phyloP scores from a whole-genome alignment of 306 rosid species.

The Trifolium repens region DNA sequence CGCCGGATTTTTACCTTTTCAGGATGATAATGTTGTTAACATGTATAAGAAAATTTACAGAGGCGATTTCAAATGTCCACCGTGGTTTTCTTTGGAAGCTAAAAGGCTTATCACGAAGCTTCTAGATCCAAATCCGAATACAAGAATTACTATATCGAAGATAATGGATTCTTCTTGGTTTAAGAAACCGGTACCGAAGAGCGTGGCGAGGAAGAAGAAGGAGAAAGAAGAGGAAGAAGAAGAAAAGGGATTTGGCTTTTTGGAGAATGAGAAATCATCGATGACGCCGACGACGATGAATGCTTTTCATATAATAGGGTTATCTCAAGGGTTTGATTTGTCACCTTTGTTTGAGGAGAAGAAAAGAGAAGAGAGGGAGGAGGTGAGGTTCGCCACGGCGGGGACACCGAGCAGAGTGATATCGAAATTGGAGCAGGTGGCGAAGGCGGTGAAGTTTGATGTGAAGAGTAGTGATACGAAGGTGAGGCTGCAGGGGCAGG shows the following conservation, averaged over 20 bases:
- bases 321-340: conserved; percentile 86
- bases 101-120: conserved; percentile 69
- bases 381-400: conserved; percentile 85
- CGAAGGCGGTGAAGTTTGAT: conserved; percentile 62
- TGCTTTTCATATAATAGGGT: conserved; percentile 78
- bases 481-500: conserved; percentile 75
- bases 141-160: conserved; percentile 59
- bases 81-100: conserved; percentile 85
- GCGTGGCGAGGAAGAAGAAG: conserved; percentile 30
- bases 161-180: conserved; percentile 79
- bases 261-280: conserved; percentile 31
- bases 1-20: conserved; percentile 89
- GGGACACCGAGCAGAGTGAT: conserved; percentile 86
- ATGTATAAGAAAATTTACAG: conserved; percentile 85
- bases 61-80: conserved; percentile 91
- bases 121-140: conserved; percentile 76
- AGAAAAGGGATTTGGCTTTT: conserved; percentile 33
- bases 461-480: conserved; percentile 74
- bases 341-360: conserved; percentile 88
- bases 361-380: conserved; percentile 79
- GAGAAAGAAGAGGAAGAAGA: conserved; percentile 48
- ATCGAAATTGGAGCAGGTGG: conserved; percentile 82
- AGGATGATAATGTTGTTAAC: conserved; percentile 75
- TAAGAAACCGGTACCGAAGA: conserved; percentile 63
- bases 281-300: conserved; percentile 59